Evolutionary conservation across 371 early-diverging fungal genomes (phyloP), one percentile per base, ranked within the genome.

Genomic region (Apophysomyces sp.): DNA sequence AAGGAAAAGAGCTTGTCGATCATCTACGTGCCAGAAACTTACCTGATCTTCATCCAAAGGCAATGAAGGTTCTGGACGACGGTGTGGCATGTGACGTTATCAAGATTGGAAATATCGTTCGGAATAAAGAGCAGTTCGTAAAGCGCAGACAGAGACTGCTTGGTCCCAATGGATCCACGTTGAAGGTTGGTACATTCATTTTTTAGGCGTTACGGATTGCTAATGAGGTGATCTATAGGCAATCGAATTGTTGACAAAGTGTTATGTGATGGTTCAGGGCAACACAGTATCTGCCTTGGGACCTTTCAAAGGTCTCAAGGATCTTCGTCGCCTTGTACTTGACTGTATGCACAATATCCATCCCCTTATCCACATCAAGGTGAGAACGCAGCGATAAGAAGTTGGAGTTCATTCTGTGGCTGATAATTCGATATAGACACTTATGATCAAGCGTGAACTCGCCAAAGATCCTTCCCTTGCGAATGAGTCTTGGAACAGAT

Each of bases 341-440:
- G 98, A 98, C 77, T 98, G 99, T 71, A 95, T 99, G 94, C 94
- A 96, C 65, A 99, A 99, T 77, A 84, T 99, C 29, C 99, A 99
- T 74, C 99, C 99, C 15, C 96, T 99, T 65, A 99, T 99, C 78
- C 96, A 99, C 73, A 98, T 99, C 77, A 99, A 99, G 80, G 88
- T 88, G 81, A 66, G 54, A 9, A 16, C 12, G 4, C 2, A 40
- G 5, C 9, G 5, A 37, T 15, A 31, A n/a, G n/a, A n/a, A n/a
- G n/a, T n/a, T 24, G 13, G 39, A 59, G 18, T 56, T 15, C 24
- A 30, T 57, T 28, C 52, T 58, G 16, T 16, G 39, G 12, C 34
- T 41, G 6, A 58, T 32, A 3, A 31, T 4, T 51, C 52, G 24
- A 18, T 58, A 28, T 60, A 83, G 91, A 95, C 96, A 80, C 77